phyloP scores from a whole-genome alignment of 352 stramenopile genomes.

The Phytophthora pinifolia region DNA sequence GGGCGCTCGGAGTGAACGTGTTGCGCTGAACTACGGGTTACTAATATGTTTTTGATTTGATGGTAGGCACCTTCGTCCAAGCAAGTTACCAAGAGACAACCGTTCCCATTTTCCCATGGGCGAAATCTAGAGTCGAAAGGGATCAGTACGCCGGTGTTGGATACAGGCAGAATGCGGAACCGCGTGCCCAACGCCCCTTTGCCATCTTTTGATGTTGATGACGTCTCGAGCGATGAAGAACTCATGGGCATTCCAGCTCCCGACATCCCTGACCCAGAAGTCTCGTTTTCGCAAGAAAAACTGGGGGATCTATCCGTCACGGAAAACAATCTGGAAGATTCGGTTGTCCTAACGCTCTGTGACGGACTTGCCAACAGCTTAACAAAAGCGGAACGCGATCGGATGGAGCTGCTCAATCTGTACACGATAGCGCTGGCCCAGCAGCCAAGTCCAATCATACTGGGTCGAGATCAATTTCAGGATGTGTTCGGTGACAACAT shows the following conservation, averaged over 20 bases:
- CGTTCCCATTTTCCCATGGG: conserved; percentile 23
- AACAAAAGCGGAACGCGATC: conserved; percentile 40
- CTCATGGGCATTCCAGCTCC: conserved; percentile 42
- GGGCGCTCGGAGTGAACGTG: not conserved
- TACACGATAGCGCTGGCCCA: conserved; percentile 41
- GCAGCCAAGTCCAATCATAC: conserved; percentile 33
- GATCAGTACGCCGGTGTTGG: conserved; percentile 22
- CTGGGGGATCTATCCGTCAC: conserved; percentile 64
- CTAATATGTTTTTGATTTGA: not conserved
- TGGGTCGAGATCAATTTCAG: conserved; percentile 60
- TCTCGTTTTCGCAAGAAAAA: conserved; percentile 71
- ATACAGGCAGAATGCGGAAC: conserved; percentile 10
- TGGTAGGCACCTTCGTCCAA: conserved; percentile 28
- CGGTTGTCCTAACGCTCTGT: conserved; percentile 37
- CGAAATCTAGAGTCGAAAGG: conserved; percentile 22
- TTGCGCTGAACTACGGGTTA: no score
- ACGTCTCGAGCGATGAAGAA: conserved; percentile 63
- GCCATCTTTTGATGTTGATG: conserved; percentile 22
- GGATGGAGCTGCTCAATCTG: conserved; percentile 51
- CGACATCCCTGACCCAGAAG: conserved; percentile 44
- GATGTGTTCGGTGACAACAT: conserved; percentile 72
- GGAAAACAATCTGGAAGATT: conserved; percentile 41
- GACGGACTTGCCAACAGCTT: conserved; percentile 46
- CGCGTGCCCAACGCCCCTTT: conserved; percentile 8
- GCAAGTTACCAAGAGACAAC: conserved; percentile 21